phyloP scores from a whole-genome alignment of 73 alveolate genomes.

The Paraurostyla sp. region DNA sequence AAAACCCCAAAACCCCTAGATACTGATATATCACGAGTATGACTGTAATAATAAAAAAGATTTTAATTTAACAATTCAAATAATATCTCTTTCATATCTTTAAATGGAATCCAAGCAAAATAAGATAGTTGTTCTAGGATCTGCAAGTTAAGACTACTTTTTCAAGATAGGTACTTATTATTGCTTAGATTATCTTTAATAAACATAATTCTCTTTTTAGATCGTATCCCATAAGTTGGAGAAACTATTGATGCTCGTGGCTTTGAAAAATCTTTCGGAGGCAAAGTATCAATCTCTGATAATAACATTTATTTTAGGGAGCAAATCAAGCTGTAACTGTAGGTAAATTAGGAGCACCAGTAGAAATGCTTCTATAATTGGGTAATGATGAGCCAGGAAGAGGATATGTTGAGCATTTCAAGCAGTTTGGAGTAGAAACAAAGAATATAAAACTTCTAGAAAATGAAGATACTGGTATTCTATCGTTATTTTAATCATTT shows the following conservation, averaged over 20 bases:
- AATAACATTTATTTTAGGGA: neutral
- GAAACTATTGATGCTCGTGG: conserved; percentile 56
- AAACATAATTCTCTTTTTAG: too few species aligned
- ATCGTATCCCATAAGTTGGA: conserved; percentile 55
- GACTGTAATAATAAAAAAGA: neutral
- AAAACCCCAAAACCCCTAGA: conserved; percentile 33
- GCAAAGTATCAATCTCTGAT: neutral
- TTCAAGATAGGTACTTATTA: conserved; percentile 49
- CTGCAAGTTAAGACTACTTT: conserved; percentile 47
- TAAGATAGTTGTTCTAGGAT: conserved; percentile 48
- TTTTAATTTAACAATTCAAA: too few species aligned
- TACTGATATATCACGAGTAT: neutral
- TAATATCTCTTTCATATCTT: too few species aligned
- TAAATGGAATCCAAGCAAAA: conserved; percentile 20
- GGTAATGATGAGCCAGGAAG: conserved; percentile 71
- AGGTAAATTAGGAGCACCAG: conserved; percentile 34
- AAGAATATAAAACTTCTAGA: conserved; percentile 40
- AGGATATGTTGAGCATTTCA: conserved; percentile 46
- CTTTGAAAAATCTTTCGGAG: conserved; percentile 44
- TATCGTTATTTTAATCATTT: neutral
- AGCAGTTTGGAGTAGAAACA: conserved; percentile 42
- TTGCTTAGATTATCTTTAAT: too few species aligned
- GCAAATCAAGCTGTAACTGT: conserved; percentile 39
- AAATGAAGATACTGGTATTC: conserved; percentile 40
- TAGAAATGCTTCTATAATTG: conserved; percentile 47